These are phyloP conservation scores for Populus pruinosa DNA, from an alignment of 345 rosid species.

Conservation along the genomic window DNA sequence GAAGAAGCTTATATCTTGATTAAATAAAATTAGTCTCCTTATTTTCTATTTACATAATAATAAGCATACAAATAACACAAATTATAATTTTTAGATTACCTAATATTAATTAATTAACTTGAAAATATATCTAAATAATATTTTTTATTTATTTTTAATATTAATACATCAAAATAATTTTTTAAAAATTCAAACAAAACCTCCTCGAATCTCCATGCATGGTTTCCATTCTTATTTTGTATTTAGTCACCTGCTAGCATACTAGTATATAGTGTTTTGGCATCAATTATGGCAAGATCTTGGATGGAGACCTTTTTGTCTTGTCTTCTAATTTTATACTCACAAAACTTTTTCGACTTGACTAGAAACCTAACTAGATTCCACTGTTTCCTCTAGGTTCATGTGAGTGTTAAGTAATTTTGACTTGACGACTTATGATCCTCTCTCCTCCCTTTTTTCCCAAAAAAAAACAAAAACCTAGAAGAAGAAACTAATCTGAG, in stretches of 20 bases:
- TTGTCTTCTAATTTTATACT: not conserved
- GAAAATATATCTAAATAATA: too few species aligned
- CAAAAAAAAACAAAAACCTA: not conserved
- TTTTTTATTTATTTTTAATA: too few species aligned
- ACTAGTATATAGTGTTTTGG: not conserved
- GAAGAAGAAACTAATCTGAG: constrained; percentile 29
- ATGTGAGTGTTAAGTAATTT: not conserved
- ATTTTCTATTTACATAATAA: not conserved
- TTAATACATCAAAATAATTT: too few species aligned
- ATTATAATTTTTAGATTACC: constrained; percentile 19
- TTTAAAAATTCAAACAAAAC: not conserved
- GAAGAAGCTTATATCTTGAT: not conserved
- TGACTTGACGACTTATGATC: constrained; percentile 2
- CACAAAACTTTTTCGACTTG: not conserved
- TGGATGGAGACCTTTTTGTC: constrained; percentile 3
- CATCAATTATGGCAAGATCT: constrained; percentile 6
- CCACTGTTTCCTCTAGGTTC: constrained; percentile 12
- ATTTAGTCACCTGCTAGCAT: not conserved
- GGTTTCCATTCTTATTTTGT: not conserved
- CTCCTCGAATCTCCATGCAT: constrained; percentile 5
- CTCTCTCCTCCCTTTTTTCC: constrained; percentile 5
- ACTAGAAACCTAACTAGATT: constrained; percentile 4
- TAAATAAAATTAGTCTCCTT: not conserved
- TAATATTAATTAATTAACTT: not conserved
- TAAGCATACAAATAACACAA: constrained; percentile 6